Percentiles rank a stretch among this genome's conserved stretches.
Conservation (phyloP, 2,329 filamentous ascomycete species). For the Neoarthrinium moseri region DNA sequence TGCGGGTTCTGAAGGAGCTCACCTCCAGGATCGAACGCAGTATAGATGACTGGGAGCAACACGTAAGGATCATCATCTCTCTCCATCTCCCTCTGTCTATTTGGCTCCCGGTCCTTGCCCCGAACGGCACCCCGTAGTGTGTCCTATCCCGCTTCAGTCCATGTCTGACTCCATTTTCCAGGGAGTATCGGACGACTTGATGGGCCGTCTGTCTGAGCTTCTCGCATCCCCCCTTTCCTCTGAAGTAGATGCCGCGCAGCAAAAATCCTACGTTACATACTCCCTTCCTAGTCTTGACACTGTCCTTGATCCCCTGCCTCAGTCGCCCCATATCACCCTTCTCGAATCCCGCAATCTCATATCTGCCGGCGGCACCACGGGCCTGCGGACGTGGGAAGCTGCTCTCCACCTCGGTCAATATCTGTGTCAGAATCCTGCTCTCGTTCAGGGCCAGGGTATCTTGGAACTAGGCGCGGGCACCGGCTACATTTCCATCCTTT, state of each 20-base stretch:
- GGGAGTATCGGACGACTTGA: slow-evolving; percentile 82
- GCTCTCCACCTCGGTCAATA: slow-evolving; percentile 71
- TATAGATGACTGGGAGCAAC: slow-evolving; percentile 78
- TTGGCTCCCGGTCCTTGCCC: slow-evolving; percentile 16
- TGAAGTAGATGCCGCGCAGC: slow-evolving; percentile 65
- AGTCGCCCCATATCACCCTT: slow-evolving; percentile 50
- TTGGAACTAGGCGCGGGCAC: slow-evolving; percentile 77
- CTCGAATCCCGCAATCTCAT: slow-evolving; percentile 70
- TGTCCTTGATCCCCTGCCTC: slow-evolving; percentile 1
- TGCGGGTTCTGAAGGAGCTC: slow-evolving; percentile 72
- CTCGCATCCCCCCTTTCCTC: slow-evolving; percentile 63
- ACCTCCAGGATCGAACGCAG: slow-evolving; percentile 68
- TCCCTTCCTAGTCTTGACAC: slow-evolving; percentile 37
- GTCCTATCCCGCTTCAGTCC: background rate
- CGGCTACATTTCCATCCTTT: slow-evolving; percentile 72
- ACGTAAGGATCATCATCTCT: slow-evolving; percentile 62
- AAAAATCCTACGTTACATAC: slow-evolving; percentile 76
- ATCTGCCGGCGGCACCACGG: slow-evolving; percentile 70
- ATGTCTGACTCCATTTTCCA: slow-evolving; percentile 38
- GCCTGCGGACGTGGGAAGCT: slow-evolving; percentile 79
- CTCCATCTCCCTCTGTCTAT: slow-evolving; percentile 14
- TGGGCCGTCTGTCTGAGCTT: slow-evolving; percentile 64
- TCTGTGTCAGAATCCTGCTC: slow-evolving; percentile 47
- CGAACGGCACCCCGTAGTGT: no score
- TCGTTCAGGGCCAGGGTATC: slow-evolving; percentile 55